Percentiles rank a stretch among this genome's conserved stretches.
Evolutionary conservation across 1,284 basidiomycete species (phyloP).

Genomic region (Earliella scabrosa): DNA sequence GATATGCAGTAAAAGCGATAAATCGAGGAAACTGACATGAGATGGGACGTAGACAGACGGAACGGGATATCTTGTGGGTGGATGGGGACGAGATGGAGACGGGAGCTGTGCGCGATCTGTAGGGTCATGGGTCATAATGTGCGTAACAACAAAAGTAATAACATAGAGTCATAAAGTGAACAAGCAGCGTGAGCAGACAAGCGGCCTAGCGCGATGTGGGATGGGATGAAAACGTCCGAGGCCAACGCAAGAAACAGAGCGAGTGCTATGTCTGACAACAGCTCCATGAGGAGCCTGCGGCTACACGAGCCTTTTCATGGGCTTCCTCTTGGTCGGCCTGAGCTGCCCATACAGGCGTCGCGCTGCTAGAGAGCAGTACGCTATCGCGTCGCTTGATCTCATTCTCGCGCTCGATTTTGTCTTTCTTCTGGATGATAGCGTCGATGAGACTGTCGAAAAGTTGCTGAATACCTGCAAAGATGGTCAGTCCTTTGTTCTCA

Average conservation of each 20-base stretch:
- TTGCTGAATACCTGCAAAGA: conserved; percentile 65
- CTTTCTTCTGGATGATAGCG: conserved; percentile 77
- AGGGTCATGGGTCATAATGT: conserved; percentile 25
- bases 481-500: conserved; percentile 10
- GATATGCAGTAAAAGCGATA: conserved; percentile 29
- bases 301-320: conserved; percentile 61
- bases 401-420: conserved; percentile 79
- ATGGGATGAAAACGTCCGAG: conserved; percentile 8
- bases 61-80: conserved; percentile 12
- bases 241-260: neutral
- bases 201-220: conserved; percentile 15
- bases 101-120: conserved; percentile 21
- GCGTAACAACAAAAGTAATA: conserved; percentile 25
- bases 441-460: conserved; percentile 79
- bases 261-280: conserved; percentile 57
- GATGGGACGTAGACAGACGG: conserved; percentile 17
- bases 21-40: conserved; percentile 25
- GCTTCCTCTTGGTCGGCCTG: conserved; percentile 83
- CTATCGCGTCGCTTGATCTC: conserved; percentile 79
- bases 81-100: conserved; percentile 6
- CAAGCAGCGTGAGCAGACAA: conserved; percentile 24
- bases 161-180: conserved; percentile 33
- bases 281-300: conserved; percentile 58
- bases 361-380: conserved; percentile 67
- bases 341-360: conserved; percentile 72